A percentile compares a stretch with the other conserved stretches of the same genome.
Conservation (phyloP, 441 rosid species). For the Arabidopsis lyrata region DNA sequence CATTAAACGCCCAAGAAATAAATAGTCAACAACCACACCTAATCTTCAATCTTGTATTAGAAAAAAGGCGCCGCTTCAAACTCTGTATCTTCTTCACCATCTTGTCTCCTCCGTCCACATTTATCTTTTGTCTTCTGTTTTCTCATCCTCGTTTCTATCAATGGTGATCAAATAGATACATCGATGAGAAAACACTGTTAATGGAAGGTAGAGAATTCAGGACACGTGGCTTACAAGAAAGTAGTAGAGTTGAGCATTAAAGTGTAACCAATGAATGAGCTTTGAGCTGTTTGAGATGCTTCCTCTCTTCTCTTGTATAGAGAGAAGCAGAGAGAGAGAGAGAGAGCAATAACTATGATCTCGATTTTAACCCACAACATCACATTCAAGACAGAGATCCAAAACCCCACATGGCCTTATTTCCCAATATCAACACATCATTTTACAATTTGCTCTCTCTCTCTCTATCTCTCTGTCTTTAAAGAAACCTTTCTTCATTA, state of each 20-base stretch:
- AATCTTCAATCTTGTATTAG: background rate
- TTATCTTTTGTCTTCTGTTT: background rate
- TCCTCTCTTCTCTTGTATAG: slow-evolving; percentile 13
- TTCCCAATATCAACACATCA: background rate
- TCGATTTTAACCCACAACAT: slow-evolving; percentile 42
- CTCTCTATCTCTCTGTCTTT: background rate
- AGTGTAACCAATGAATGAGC: slow-evolving; percentile 43
- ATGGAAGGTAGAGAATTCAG: background rate
- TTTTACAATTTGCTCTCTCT: background rate
- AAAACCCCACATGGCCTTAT: slow-evolving; percentile 23
- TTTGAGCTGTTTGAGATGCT: slow-evolving; percentile 41
- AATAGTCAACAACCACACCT: slow-evolving; percentile 16
- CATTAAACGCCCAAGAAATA: background rate
- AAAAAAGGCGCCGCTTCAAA: slow-evolving; percentile 14
- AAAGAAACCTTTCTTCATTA: slow-evolving; percentile 1
- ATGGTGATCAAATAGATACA: slow-evolving; percentile 25
- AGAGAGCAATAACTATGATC: slow-evolving; percentile 39
- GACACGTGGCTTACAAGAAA: slow-evolving; percentile 36
- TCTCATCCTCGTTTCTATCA: slow-evolving; percentile 27
- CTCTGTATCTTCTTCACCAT: slow-evolving; percentile 19
- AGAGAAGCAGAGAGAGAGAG: slow-evolving; percentile 17
- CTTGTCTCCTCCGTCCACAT: slow-evolving; percentile 24
- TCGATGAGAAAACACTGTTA: slow-evolving; percentile 32
- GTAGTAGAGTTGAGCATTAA: slow-evolving; percentile 38
- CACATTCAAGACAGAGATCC: slow-evolving; percentile 41